These are phyloP conservation scores for Circinella minor DNA, from an alignment of 371 early-diverging fungal species.

Conservation along the genomic window DNA sequence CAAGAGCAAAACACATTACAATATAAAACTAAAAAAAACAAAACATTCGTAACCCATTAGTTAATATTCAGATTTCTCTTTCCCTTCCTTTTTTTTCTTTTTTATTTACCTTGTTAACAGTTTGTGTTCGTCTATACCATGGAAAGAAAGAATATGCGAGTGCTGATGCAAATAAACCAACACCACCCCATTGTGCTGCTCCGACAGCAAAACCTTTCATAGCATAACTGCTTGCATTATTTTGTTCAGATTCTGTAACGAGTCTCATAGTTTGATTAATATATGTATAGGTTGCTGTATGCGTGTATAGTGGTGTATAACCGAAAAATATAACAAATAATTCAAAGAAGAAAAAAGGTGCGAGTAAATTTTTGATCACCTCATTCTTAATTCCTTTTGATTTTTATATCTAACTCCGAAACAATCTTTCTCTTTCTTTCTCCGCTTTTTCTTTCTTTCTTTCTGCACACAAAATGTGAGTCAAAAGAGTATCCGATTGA, in stretches of 20 bases:
- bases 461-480: neutral
- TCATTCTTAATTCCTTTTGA: too few species aligned
- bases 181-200: conserved; percentile 53
- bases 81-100: neutral
- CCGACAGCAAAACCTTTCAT: conserved; percentile 61
- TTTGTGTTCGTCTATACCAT: conserved; percentile 51
- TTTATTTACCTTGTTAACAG: conserved; percentile 53
- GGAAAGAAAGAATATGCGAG: conserved; percentile 48
- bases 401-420: neutral
- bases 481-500: neutral
- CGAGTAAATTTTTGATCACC: neutral
- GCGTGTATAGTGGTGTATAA: too few species aligned
- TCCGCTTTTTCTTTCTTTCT: neutral
- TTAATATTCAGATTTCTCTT: neutral
- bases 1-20: conserved; percentile 55
- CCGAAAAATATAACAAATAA: neutral
- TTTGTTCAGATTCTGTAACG: conserved; percentile 47
- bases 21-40: conserved; percentile 47
- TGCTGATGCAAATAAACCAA: conserved; percentile 52
- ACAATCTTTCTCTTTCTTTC: neutral
- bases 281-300: too few species aligned
- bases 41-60: neutral
- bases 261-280: conserved; percentile 39
- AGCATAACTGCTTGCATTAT: conserved; percentile 47
- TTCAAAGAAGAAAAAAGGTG: neutral